phyloP scores from a whole-genome alignment of 1,284 basidiomycete species.

The Earliella scabrosa region DNA sequence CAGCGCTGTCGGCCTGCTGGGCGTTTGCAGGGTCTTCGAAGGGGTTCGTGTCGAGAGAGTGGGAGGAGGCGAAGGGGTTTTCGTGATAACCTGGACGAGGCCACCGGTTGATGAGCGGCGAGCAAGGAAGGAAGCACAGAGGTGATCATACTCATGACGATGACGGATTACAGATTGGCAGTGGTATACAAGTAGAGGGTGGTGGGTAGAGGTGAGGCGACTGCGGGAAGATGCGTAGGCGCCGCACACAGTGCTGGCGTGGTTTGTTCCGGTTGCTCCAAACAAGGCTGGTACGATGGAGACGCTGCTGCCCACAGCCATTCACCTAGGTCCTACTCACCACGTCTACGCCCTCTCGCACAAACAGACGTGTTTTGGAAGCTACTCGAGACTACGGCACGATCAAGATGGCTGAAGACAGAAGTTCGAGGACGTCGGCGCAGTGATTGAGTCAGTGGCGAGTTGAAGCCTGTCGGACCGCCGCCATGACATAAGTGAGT shows the following conservation, averaged over 20 bases:
- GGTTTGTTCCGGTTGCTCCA: conserved; percentile 13
- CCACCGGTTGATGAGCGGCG: neutral
- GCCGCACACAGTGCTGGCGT: conserved; percentile 7
- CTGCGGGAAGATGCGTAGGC: conserved; percentile 12
- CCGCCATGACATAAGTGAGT: too few species aligned
- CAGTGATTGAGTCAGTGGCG: too few species aligned
- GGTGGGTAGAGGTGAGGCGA: conserved; percentile 13
- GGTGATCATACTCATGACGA: conserved; percentile 25
- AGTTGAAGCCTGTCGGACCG: too few species aligned
- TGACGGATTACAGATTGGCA: conserved; percentile 13
- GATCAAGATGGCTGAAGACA: too few species aligned
- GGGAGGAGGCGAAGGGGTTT: conserved; percentile 84
- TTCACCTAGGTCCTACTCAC: too few species aligned
- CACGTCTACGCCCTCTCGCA: too few species aligned
- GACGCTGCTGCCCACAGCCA: too few species aligned
- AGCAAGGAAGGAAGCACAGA: neutral
- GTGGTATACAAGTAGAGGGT: conserved; percentile 11
- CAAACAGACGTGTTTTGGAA: too few species aligned
- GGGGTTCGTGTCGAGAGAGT: conserved; percentile 82
- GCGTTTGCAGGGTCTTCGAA: conserved; percentile 71
- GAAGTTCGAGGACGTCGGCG: too few species aligned
- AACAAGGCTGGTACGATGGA: too few species aligned
- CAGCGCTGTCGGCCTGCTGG: conserved; percentile 37
- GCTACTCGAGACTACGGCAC: too few species aligned
- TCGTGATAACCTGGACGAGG: conserved; percentile 37